Percentiles rank a stretch among this genome's conserved stretches.
These are phyloP conservation scores for Noccaea bulbosa DNA, from an alignment of 345 rosid species.

Conservation along the genomic window DNA sequence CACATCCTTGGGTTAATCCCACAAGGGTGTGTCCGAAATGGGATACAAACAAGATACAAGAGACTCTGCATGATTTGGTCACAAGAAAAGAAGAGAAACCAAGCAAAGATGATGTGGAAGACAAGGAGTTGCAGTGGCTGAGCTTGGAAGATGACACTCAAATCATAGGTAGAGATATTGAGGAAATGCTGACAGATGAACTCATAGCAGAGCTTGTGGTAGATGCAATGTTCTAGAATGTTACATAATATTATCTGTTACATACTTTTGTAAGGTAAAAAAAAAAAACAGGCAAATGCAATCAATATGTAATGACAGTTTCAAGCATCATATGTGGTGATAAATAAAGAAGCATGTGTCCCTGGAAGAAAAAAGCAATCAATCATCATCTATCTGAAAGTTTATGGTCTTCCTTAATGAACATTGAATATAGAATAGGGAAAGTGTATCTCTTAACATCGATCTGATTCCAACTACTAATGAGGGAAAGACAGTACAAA, in stretches of 20 bases:
- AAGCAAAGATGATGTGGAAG: slow-evolving; percentile 49
- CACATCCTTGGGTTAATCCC: slow-evolving; percentile 65
- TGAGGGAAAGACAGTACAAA: not conserved
- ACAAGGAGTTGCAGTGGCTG: slow-evolving; percentile 59
- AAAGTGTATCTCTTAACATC: slow-evolving; percentile 15
- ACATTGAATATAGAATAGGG: not conserved
- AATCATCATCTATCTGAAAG: slow-evolving; percentile 14
- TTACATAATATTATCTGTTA: slow-evolving; percentile 23
- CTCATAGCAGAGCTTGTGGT: slow-evolving; percentile 59
- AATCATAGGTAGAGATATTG: slow-evolving; percentile 72
- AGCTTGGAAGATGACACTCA: slow-evolving; percentile 59
- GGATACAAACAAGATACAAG: slow-evolving; percentile 52
- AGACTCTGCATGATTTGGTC: slow-evolving; percentile 50
- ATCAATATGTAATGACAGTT: slow-evolving; percentile 44
- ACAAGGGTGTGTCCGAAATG: slow-evolving; percentile 42
- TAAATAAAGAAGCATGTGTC: slow-evolving; percentile 31
- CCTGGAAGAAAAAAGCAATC: not conserved
- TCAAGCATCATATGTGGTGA: slow-evolving; percentile 23
- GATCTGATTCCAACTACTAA: slow-evolving; percentile 5
- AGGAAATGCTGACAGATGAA: slow-evolving; percentile 65
- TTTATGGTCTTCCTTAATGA: slow-evolving; percentile 12
- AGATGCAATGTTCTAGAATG: slow-evolving; percentile 37
- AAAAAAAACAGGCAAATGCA: not conserved
- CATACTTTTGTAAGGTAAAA: not conserved
- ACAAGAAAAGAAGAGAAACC: slow-evolving; percentile 48